A percentile compares a stretch with the other conserved stretches of the same genome.
phyloP scores from a whole-genome alignment of 331 rosid genomes.

The Dryas integrifolia region DNA sequence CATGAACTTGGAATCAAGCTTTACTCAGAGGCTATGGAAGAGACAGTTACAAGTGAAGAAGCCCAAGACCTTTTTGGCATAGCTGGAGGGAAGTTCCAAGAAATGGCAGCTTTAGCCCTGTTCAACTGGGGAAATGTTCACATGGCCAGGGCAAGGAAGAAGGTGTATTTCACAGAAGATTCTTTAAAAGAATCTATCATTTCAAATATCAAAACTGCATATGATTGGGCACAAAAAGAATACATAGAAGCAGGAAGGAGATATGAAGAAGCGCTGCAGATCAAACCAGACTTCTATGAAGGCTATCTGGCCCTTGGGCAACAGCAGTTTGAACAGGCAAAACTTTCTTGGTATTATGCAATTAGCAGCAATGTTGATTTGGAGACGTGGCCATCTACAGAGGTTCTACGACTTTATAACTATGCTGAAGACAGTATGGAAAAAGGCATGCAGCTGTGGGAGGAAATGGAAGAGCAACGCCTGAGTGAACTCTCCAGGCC shows the following conservation, averaged over 20 bases:
- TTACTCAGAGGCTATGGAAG: constrained; percentile 89
- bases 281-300: constrained; percentile 74
- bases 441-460: constrained; percentile 76
- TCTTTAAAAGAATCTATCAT: constrained; percentile 40
- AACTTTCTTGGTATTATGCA: constrained; percentile 76
- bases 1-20: constrained; percentile 74
- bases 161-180: constrained; percentile 45
- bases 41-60: constrained; percentile 72
- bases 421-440: constrained; percentile 72
- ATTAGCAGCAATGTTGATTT: constrained; percentile 50
- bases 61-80: constrained; percentile 71
- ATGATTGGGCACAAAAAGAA: constrained; percentile 61
- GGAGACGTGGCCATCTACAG: constrained; percentile 49
- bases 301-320: constrained; percentile 71
- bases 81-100: constrained; percentile 75
- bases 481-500: constrained; percentile 38
- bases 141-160: constrained; percentile 72
- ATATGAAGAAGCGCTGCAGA: constrained; percentile 57
- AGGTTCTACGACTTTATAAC: constrained; percentile 66
- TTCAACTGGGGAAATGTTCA: constrained; percentile 92
- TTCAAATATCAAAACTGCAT: constrained; percentile 47
- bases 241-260: constrained; percentile 61
- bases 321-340: constrained; percentile 76
- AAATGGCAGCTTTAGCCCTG: constrained; percentile 77
- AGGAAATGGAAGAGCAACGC: constrained; percentile 47